Evolutionary conservation across 371 early-diverging fungal genomes (phyloP), one percentile per base, ranked within the genome.

Genomic region (Apophysomyces ossiformis): DNA sequence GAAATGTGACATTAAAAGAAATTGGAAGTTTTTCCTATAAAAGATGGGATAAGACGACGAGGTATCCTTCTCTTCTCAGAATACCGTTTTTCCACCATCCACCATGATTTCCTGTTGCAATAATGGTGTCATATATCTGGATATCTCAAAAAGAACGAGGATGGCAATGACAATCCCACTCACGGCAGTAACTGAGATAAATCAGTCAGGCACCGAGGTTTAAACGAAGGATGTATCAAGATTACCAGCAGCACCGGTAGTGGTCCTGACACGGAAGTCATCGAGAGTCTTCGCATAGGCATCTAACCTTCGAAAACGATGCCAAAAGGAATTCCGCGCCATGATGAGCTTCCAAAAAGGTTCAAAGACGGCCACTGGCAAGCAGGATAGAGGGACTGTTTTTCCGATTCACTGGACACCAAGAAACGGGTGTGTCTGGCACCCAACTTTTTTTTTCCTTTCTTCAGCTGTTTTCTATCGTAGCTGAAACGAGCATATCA

Each of bases 221-320:
- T 59, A 2, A 37, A 37, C 16, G 18, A 37, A 11, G 15, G 58
- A 7, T 65, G 66, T 43, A 18, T 54, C 5, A 32, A 32, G 32
- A 32, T 46, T 90, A 94, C 95, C 91, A 59, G 81, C 66, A 43
- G 93, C 97, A 60, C 98, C 98, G 0, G 93, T 85, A 15, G 85
- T 80, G n/a, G 98, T 98, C 72, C 92, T 89, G 57, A 95, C 84
- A 60, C 94, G 87, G 77, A 97, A 95, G 76, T 99, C 97, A 68
- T 99, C 99, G 15, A 96, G 83, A 1, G 98, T 95, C 71, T 98
- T 98, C n/a, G 99, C 98, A 69, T 96, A 97, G 18, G 95, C 96
- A 74, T 99, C 99, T 64, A 96, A 89, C 62, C 81, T 79, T 64
- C 85, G 85, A 64, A 91, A 85, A 43, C 86, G 75, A 59, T 81